Base-by-base conservation (phyloP, 805 yeast genomes). In the Ogataea allantospora region DNA sequence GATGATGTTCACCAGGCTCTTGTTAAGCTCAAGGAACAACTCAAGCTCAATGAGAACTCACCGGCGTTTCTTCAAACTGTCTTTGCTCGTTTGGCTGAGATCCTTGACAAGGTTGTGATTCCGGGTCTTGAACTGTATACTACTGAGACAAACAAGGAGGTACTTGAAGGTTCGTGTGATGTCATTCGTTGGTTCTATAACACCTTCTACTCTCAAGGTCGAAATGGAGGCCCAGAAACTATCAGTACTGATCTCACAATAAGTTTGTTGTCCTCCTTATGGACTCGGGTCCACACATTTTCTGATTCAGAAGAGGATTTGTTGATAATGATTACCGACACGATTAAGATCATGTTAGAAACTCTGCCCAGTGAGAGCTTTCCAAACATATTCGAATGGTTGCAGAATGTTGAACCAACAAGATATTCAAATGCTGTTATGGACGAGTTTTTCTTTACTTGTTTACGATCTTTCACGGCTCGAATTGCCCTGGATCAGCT, bases 81-180 rank as follows among this genome's bases (percentile, higher is more conserved):
- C 15, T 46, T 46, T 19, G 25, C 27, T 19, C 36, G 50, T 6
- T 37, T 46, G 19, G 26, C 35, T 10, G 38, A 35, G 21, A 35
- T 46, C 12, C 41, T 46, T 10, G 50, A 46, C 35, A 46, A 42
- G 43, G 32, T 46, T 20, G 50, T 46, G 16, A 29, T 46, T 23
- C 50, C 50, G 3, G 50, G 46, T 7, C 22, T 46, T 18, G 43
- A 37, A 7, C 22, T 28, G 17, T 35, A 26, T 14, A 33, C 27
- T 13, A 35, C 27, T 7, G 27, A 38, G 18, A 17, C 17, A 11
- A 27, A 32, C 16, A 27, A 20, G 22, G 30, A 18, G 7, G 8
- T 25, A 3, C 16, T 42, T 6, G 40, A 38, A 8, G 29, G 33
- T 28, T 27, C 46, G 1, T 46, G 50, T 32, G 47, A 40, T 17